Conservation (phyloP, 345 rosid genomes). For the Camelina laxa region DNA sequence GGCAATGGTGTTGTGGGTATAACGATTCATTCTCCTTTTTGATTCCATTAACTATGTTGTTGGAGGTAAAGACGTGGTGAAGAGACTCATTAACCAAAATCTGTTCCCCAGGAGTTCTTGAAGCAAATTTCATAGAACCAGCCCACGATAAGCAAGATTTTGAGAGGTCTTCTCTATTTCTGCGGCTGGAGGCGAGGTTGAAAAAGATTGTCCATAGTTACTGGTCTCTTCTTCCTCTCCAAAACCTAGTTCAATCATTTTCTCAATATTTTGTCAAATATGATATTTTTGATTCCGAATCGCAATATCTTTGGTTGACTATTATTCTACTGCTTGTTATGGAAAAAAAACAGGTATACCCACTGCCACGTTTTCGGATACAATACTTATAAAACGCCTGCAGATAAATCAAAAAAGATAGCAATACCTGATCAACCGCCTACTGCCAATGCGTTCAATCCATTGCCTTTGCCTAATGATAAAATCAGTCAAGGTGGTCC, state of each 20-base stretch:
- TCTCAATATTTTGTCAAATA: not conserved
- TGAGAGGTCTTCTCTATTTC: constrained; percentile 83
- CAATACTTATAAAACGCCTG: constrained; percentile 38
- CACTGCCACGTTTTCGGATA: constrained; percentile 61
- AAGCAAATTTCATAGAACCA: constrained; percentile 96
- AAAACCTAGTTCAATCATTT: not conserved
- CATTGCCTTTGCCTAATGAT: not conserved
- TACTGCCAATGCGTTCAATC: constrained; percentile 20
- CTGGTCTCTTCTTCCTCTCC: constrained; percentile 62
- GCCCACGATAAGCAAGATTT: constrained; percentile 98
- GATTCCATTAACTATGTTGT: constrained; percentile 19
- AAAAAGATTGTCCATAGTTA: constrained; percentile 65
- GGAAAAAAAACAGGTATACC: constrained; percentile 54
- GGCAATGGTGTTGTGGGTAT: constrained; percentile 89
- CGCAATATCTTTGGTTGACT: not conserved
- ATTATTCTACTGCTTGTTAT: constrained; percentile 30
- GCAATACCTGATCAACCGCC: constrained; percentile 38
- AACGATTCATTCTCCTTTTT: constrained; percentile 25
- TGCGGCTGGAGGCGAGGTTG: constrained; percentile 74
- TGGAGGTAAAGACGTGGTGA: constrained; percentile 18
- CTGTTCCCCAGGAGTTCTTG: constrained; percentile 75
- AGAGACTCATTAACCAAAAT: constrained; percentile 35
- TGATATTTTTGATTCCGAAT: not conserved
- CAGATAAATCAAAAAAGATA: constrained; percentile 31
- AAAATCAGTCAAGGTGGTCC: constrained; percentile 24